Conservation (phyloP, 331 rosid genomes). For the Malus hybrid region DNA sequence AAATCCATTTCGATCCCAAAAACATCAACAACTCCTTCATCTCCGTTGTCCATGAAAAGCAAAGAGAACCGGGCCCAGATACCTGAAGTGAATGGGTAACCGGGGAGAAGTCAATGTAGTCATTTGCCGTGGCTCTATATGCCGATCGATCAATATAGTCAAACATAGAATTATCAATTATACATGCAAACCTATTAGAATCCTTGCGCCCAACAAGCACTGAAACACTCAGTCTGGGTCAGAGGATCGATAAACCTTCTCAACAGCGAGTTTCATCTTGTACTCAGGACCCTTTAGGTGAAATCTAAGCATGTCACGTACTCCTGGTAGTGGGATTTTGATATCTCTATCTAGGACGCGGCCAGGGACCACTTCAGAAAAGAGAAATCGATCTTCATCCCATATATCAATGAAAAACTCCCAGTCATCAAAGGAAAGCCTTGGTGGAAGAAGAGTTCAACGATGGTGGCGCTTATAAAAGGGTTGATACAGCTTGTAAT, state of each 20-base stretch:
- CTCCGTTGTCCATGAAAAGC: constrained; percentile 71
- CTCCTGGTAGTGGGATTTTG: constrained; percentile 41
- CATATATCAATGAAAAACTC: constrained; percentile 80
- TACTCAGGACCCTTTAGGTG: constrained; percentile 48
- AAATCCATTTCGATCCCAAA: constrained; percentile 89
- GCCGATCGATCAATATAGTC: constrained; percentile 73
- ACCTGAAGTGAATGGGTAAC: constrained; percentile 54
- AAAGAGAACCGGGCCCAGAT: constrained; percentile 78
- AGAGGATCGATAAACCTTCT: constrained; percentile 54
- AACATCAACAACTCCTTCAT: constrained; percentile 54
- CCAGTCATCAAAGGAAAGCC: constrained; percentile 62
- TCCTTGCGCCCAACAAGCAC: constrained; percentile 77
- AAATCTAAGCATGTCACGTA: constrained; percentile 46
- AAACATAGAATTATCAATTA: constrained; percentile 52
- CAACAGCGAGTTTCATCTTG: constrained; percentile 65
- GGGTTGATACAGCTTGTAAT: constrained; percentile 50
- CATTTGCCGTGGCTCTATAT: constrained; percentile 68
- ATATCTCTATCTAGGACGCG: constrained; percentile 41
- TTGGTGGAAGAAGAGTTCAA: constrained; percentile 60
- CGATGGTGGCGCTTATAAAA: constrained; percentile 44
- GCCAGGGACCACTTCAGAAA: constrained; percentile 73
- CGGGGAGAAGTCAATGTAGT: constrained; percentile 73
- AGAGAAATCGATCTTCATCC: constrained; percentile 45
- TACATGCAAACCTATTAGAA: constrained; percentile 54
- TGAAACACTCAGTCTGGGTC: constrained; percentile 57